phyloP scores from a whole-genome alignment of 192 early-diverging fungal species.

The Linnemannia exigua region DNA sequence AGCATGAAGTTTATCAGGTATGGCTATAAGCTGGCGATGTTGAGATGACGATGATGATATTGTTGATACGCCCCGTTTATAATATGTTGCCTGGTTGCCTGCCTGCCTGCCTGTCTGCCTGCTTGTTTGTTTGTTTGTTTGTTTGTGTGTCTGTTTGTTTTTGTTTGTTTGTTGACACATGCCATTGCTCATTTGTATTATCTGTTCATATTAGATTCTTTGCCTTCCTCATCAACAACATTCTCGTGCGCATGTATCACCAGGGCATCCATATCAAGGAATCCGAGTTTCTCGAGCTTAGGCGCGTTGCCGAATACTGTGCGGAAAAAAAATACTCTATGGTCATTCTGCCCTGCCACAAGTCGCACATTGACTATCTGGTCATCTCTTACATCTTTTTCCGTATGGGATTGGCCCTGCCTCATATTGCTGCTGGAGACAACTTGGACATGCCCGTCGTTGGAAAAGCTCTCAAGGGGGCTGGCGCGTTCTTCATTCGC shows the following conservation, averaged over 20 bases:
- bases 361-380: slow-evolving; percentile 90
- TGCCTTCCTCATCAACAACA: slow-evolving; percentile 79
- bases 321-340: slow-evolving; percentile 78
- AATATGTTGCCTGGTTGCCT: too few relatives aligned
- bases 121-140: too few relatives aligned
- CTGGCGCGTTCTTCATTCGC: slow-evolving; percentile 87
- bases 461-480: slow-evolving; percentile 72
- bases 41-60: not conserved
- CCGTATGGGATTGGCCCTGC: slow-evolving; percentile 81
- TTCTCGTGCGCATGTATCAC: slow-evolving; percentile 86
- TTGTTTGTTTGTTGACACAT: not conserved
- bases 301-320: slow-evolving; percentile 67
- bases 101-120: too few relatives aligned
- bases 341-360: slow-evolving; percentile 86
- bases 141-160: too few relatives aligned
- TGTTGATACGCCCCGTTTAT: not conserved
- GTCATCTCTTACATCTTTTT: slow-evolving; percentile 87
- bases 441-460: slow-evolving; percentile 87
- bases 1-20: slow-evolving; percentile 74
- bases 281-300: slow-evolving; percentile 78
- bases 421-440: slow-evolving; percentile 89
- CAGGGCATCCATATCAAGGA: slow-evolving; percentile 89
- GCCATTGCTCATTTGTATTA: slow-evolving; percentile 1
- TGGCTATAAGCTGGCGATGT: slow-evolving; percentile 1
- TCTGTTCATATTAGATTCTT: slow-evolving; percentile 65